Conservation (phyloP, 169 alveolate species). For the Plasmodium gaboni region DNA sequence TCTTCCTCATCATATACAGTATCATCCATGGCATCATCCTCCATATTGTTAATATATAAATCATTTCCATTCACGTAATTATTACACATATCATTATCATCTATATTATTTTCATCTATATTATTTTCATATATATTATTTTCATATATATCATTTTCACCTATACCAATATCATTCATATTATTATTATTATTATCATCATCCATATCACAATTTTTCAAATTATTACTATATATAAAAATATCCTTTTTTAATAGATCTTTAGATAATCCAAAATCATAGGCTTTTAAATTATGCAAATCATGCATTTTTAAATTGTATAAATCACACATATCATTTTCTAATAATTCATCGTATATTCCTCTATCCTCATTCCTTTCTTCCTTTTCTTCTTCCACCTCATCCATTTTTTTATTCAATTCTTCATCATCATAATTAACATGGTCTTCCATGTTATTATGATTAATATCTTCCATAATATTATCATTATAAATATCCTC, state of each 20-base stretch:
- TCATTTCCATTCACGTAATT: neutral
- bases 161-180: neutral
- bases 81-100: neutral
- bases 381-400: neutral
- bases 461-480: neutral
- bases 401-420: neutral
- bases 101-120: neutral
- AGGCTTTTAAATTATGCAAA: slow-evolving; percentile 30
- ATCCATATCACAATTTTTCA: slow-evolving; percentile 3
- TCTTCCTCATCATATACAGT: neutral
- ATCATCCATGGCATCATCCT: neutral
- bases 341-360: slow-evolving; percentile 42
- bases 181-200: neutral
- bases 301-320: slow-evolving; percentile 65
- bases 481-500: neutral
- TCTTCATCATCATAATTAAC: neutral
- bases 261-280: slow-evolving; percentile 52
- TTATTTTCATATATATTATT: neutral
- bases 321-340: slow-evolving; percentile 67
- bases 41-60: neutral
- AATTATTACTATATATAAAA: slow-evolving; percentile 16
- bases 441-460: neutral
- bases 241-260: slow-evolving; percentile 46
- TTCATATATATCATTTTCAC: neutral
- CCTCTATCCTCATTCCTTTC: neutral